Evolutionary conservation across 2,329 filamentous ascomycete genomes (phyloP), one percentile per base, ranked within the genome.

Genomic region (Pseudodiploospora longispora): DNA sequence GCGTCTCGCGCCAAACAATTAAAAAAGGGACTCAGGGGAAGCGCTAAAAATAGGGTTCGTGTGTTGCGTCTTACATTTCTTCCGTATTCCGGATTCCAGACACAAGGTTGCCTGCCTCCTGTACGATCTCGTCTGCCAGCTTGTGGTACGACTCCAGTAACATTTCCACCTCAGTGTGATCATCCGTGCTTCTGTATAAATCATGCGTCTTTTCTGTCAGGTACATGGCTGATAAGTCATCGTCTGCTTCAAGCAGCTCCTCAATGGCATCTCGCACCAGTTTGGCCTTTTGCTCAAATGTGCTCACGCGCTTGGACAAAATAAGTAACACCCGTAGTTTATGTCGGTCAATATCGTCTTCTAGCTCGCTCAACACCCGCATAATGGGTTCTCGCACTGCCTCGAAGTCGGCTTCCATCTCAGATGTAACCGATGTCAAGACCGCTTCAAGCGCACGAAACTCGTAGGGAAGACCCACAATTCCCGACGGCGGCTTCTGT

Each of bases 151-250:
- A 95, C 63, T 98, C 93, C 4, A 98, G 72, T 40, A 98, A 74
- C 82, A 98, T 89, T 68, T 98, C 93, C 5, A 98, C 86, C 65
- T 98, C 93, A 28, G 91, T 93, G 58, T 97, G 91, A 56, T 96
- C 89, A 53, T 95, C 81, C 49, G 89, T 83, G 42, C 81, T 80
- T 43, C 90, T 76, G 36, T 77, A 70, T 12, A 84, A 73, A 49
- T 90, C 87, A 42, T 81, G 78, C 3, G 79, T 76, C 61, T 95
- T 91, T 64, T 97, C 93, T 1, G 87, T 90, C 50, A 98, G 69
- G 59, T 98, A 98, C 93, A 98, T 97, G 52, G 84, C 79, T 10
- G 89, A 83, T 31, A 98, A 69, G 61, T 98, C 93, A 61, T 98
- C 93, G 59, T 98, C 93, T 5, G 90, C 93, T 66, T 98, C 93